Base-by-base conservation (phyloP, 495 filamentous ascomycete genomes). In the Achaetomiella virescens region DNA sequence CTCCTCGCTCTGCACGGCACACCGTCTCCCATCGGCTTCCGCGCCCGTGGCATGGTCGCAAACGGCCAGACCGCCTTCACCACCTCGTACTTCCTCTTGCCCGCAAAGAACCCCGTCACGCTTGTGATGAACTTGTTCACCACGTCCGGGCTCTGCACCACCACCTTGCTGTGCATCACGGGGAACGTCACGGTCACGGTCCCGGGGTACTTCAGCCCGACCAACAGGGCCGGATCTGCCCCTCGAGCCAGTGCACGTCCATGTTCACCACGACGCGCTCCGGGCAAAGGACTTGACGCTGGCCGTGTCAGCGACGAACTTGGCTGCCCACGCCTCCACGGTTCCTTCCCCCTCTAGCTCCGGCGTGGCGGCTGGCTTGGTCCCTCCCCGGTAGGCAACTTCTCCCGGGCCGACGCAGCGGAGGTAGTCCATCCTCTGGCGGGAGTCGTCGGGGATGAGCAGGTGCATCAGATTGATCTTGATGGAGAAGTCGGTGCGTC, bases 391-490 rank as follows among this genome's bases (percentile, higher is more conserved):
- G 33, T 70, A 71, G 1, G 75, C 78, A 21, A 75, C 42, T 61
- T 81, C 78, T 12, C 70, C 75, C 15, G 62, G 60, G 0, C 65
- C 70, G n/a, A 81, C 76, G 49, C 76, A 72, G 43, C 76, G 73
- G 51, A 82, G 66, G 63, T 80, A 81, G 57, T 82, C 78, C 67
- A 79, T 72, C 14, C 71, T 62, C 37, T 70, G 58, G 3, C 51
- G 55, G n/a, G 65, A 45, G 48, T 72, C 57, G 35, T 69, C 59
- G 50, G 75, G 60, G 48, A 81, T 65, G 11, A 82, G 68, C 31
- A 80, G 61, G 38, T 66, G 69, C 70, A 82, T 75, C 33, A 80
- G 68, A 56, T 82, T 82, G 12, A 82, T 63, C 58, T 74, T 75
- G 52, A 81, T 63, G 43, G 71, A 69, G 53, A 82, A 81, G 58